Conservation (phyloP, 1,284 basidiomycete genomes). For the Calocybe gambosa region DNA sequence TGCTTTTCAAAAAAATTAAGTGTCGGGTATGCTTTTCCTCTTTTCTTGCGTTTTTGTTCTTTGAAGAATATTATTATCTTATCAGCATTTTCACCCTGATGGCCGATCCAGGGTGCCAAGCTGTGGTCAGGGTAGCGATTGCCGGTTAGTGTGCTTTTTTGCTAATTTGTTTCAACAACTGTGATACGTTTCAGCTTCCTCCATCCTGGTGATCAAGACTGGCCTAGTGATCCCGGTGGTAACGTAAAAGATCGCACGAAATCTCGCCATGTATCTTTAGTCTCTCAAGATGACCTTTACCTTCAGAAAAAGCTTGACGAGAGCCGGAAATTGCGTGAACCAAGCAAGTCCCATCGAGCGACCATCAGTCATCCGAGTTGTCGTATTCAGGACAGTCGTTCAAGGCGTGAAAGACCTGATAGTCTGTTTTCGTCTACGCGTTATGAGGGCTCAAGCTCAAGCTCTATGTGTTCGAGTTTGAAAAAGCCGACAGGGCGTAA, state of each 20-base stretch:
- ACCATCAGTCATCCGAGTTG: conserved; percentile 9
- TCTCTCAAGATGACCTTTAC: conserved; percentile 31
- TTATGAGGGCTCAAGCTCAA: conserved; percentile 4
- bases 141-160: conserved; percentile 31
- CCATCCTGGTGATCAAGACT: conserved; percentile 42
- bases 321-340: conserved; percentile 12
- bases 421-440: conserved; percentile 8
- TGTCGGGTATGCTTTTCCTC: conserved; percentile 8
- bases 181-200: conserved; percentile 35
- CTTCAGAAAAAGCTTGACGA: conserved; percentile 24
- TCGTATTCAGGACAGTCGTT: conserved; percentile 2
- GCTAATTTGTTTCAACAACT: conserved; percentile 4
- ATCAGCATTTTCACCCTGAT: conserved; percentile 15
- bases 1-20: background rate
- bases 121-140: conserved; percentile 40
- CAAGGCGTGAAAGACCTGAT: conserved; percentile 6
- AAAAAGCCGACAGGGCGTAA: conserved; percentile 5
- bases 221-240: conserved; percentile 31
- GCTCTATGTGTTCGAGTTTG: conserved; percentile 7
- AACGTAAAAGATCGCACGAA: conserved; percentile 6
- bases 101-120: conserved; percentile 21
- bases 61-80: background rate
- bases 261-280: conserved; percentile 20
- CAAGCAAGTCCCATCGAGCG: conserved; percentile 8
- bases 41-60: background rate